Evolutionary conservation across 2,329 filamentous ascomycete species (phyloP).

Genomic region (Trichoderma sp.): DNA sequence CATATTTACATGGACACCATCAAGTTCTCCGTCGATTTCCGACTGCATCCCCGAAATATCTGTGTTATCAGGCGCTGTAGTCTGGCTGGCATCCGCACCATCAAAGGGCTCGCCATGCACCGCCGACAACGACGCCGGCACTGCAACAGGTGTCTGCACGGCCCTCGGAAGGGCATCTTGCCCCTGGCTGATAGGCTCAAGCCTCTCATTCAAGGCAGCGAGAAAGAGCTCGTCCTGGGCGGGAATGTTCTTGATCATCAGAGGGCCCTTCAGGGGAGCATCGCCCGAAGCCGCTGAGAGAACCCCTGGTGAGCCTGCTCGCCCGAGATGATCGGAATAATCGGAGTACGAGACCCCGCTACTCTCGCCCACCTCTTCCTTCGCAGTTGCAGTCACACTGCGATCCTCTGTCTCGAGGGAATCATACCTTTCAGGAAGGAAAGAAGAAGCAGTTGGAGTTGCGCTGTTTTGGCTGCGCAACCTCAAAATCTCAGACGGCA

Average conservation of each 20-base stretch:
- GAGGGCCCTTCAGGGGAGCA: constrained; percentile 50
- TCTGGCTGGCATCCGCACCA: constrained; percentile 26
- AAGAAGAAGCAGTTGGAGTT: constrained; percentile 31
- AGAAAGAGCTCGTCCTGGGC: constrained; percentile 59
- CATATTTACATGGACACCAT: background rate
- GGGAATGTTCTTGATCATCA: constrained; percentile 58
- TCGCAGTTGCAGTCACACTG: background rate
- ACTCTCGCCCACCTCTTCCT: background rate
- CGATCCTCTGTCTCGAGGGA: background rate
- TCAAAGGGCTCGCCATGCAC: constrained; percentile 7
- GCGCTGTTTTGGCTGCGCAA: constrained; percentile 32
- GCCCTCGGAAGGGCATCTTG: constrained; percentile 47
- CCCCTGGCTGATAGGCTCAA: constrained; percentile 51
- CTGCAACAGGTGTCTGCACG: constrained; percentile 35
- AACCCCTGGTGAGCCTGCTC: background rate
- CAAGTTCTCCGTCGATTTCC: background rate
- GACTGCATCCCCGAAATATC: background rate
- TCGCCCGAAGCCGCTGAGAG: constrained; percentile 39
- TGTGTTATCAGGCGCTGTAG: constrained; percentile 25
- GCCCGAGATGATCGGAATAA: background rate
- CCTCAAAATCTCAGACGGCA: constrained; percentile 43
- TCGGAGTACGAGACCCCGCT: background rate
- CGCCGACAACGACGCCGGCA: constrained; percentile 26
- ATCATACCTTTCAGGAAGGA: background rate
- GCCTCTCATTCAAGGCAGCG: constrained; percentile 50